These are phyloP conservation scores for Sutorius eximius DNA, from an alignment of 1,284 basidiomycete genomes.

Conservation along the genomic window DNA sequence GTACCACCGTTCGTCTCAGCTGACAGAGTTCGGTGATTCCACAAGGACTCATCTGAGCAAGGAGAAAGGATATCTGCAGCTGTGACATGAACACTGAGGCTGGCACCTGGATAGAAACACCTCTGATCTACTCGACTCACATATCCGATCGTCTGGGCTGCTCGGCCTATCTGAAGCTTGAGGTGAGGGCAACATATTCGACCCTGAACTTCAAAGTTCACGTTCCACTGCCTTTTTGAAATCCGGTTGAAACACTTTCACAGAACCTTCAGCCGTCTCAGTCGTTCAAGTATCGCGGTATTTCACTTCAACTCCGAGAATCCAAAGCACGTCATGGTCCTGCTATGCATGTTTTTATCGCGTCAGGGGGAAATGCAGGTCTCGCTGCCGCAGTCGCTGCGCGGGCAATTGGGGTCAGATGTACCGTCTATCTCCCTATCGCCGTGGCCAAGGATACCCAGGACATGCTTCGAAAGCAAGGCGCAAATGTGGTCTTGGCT, in stretches of 20 bases:
- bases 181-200: slow-evolving; percentile 42
- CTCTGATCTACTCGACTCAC: slow-evolving; percentile 55
- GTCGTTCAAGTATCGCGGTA: slow-evolving; percentile 75
- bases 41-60: not conserved
- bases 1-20: not conserved
- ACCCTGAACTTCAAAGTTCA: not conserved
- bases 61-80: not conserved
- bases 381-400: slow-evolving; percentile 67
- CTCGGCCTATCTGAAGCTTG: slow-evolving; percentile 65
- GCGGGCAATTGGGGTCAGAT: slow-evolving; percentile 50
- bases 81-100: slow-evolving; percentile 11
- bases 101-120: slow-evolving; percentile 58
- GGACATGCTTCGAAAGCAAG: slow-evolving; percentile 49
- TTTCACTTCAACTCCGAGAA: slow-evolving; percentile 59
- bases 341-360: slow-evolving; percentile 59
- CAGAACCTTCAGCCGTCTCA: slow-evolving; percentile 71
- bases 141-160: slow-evolving; percentile 54
- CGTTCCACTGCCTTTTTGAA: not conserved
- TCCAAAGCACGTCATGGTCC: slow-evolving; percentile 51
- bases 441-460: slow-evolving; percentile 50
- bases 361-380: slow-evolving; percentile 75
- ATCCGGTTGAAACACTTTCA: not conserved
- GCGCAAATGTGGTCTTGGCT: slow-evolving; percentile 53
- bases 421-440: slow-evolving; percentile 66
- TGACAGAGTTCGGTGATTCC: not conserved